Evolutionary conservation across 768 basidiomycete species (phyloP), one percentile per base, ranked within the genome.

Genomic region (Kwoniella shandongensis): DNA sequence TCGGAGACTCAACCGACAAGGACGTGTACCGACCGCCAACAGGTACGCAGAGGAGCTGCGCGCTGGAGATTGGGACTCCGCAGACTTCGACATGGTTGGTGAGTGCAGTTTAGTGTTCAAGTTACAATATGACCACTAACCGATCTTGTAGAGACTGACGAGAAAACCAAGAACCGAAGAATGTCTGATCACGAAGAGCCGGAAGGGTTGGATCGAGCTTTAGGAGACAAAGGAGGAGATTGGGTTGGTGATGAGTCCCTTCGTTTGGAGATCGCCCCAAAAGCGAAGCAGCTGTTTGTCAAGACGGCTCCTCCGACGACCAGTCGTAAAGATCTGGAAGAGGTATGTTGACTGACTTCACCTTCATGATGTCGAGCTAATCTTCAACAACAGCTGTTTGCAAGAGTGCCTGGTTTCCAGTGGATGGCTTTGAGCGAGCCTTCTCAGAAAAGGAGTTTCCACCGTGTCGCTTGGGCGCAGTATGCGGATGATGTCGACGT

Each of bases 221-320:
- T 69, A 7, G 69, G 66, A 2, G 65, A 67, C 23, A 47, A 36
- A 23, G 32, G 27, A n/a, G n/a, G n/a, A 32, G 51, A 63, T n/a
- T 46, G 56, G 38, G 41, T n/a, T 26, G 51, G 35, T 2, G 57
- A 66, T 10, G 70, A 67, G 11, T 48, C 54, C 15, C 32, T 54
- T n/a, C 61, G 73, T 42, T 12, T 64, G 10, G 71, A 74, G 48
- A 50, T 73, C 11, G 53, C 65, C 1, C 72, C 74, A 4, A 52
- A 67, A 20, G 59, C 61, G 8, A 65, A 68, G 45, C 76, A 96
- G 71, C 86, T 96, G 53, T 91, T 93, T 84, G 92, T 96, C 71
- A 85, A 91, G 57, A 92, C 91, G 17, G 91, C 96, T 62, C 91
- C 91, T 44, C 91, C 92, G 23, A 89, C 91, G 63, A 91, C 92